Conservation (phyloP, 2,329 filamentous ascomycete species). For the Xylariaceae sp. region DNA sequence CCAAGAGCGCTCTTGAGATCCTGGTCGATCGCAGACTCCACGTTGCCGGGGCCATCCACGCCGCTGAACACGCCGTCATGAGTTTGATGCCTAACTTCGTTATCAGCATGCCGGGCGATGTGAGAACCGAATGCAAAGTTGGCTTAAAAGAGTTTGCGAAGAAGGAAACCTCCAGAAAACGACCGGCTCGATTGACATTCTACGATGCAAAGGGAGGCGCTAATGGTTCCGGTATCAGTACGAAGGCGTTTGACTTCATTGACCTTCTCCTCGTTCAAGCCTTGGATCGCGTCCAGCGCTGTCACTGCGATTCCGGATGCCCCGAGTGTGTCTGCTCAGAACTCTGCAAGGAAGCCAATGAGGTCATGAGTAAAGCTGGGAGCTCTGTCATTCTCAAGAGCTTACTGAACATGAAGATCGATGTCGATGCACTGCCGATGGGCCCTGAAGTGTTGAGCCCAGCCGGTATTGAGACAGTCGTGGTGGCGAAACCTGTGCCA, state of each 20-base stretch:
- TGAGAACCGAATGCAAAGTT: constrained; percentile 90
- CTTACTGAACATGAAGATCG: constrained; percentile 69
- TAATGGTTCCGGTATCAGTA: constrained; percentile 77
- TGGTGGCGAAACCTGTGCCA: constrained; percentile 64
- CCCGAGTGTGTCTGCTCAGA: constrained; percentile 86
- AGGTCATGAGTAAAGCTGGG: constrained; percentile 91
- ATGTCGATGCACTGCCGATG: constrained; percentile 80
- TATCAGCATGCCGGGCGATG: constrained; percentile 81
- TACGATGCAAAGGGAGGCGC: constrained; percentile 92
- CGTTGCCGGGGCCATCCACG: constrained; percentile 84
- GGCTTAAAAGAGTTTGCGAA: constrained; percentile 81
- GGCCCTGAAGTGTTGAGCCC: constrained; percentile 68
- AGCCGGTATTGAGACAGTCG: constrained; percentile 74
- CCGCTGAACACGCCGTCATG: constrained; percentile 86
- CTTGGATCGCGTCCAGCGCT: constrained; percentile 68
- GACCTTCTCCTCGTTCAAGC: constrained; percentile 73
- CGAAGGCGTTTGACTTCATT: constrained; percentile 90
- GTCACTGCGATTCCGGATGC: constrained; percentile 74
- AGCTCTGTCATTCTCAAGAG: constrained; percentile 74
- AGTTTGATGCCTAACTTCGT: constrained; percentile 87
- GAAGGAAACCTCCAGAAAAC: constrained; percentile 63
- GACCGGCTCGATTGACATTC: constrained; percentile 83
- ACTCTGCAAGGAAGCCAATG: constrained; percentile 76
- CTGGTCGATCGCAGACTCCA: constrained; percentile 68
- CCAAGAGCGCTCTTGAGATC: constrained; percentile 71